Percentiles rank a stretch among this genome's conserved stretches.
Conservation (phyloP, 352 stramenopile species). For the Phytophthora sp. region DNA sequence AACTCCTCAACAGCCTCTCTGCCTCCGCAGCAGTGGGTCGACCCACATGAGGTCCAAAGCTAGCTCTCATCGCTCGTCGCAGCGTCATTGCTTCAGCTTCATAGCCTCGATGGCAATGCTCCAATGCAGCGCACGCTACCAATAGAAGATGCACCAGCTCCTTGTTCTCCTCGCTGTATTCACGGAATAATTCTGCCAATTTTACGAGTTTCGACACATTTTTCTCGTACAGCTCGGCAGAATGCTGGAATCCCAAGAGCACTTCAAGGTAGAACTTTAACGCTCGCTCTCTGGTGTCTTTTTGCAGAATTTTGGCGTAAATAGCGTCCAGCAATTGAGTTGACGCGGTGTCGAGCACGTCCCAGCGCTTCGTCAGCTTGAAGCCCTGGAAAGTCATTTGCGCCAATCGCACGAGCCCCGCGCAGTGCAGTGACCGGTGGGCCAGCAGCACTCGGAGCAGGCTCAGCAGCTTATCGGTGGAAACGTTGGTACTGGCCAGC, state of each 20-base stretch:
- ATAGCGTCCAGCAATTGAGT: constrained; percentile 48
- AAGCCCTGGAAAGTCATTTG: constrained; percentile 66
- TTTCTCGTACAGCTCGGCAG: constrained; percentile 56
- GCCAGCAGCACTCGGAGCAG: constrained; percentile 46
- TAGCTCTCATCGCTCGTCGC: constrained; percentile 40
- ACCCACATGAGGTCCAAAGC: constrained; percentile 42
- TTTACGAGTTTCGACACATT: constrained; percentile 51
- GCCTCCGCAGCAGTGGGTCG: constrained; percentile 50
- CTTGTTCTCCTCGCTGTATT: constrained; percentile 35
- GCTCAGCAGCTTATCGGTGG: constrained; percentile 38
- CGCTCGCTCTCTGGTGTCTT: constrained; percentile 30
- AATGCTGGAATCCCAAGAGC: constrained; percentile 81
- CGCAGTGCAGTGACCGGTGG: constrained; percentile 41
- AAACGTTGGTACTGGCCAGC: constrained; percentile 59
- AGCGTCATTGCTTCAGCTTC: constrained; percentile 60
- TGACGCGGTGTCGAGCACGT: constrained; percentile 50
- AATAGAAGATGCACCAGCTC: constrained; percentile 42
- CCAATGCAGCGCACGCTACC: constrained; percentile 51
- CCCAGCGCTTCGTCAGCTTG: constrained; percentile 82
- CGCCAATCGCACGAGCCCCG: constrained; percentile 60
- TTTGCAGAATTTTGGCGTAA: constrained; percentile 40
- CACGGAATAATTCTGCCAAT: constrained; percentile 50
- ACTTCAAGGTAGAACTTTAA: constrained; percentile 69
- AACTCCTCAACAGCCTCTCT: constrained; percentile 52
- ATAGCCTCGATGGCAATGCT: constrained; percentile 74